Conservation (phyloP, 2,329 filamentous ascomycete genomes). For the Ophiostoma pallidulum region DNA sequence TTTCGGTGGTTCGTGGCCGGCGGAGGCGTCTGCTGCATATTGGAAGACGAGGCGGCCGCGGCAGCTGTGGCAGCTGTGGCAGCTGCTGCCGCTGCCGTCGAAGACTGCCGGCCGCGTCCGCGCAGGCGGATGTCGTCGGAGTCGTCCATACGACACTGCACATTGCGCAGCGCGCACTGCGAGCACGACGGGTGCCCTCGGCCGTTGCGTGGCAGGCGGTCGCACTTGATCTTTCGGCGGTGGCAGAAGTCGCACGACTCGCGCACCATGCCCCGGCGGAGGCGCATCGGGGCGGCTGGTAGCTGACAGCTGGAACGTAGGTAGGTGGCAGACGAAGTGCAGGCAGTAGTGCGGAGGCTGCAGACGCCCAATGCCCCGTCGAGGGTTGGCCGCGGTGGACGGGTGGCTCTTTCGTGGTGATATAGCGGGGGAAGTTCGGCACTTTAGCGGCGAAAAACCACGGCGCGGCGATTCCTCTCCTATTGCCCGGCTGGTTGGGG, state of each 20-base stretch:
- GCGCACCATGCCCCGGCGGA: conserved; percentile 13
- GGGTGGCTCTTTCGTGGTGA: too few species aligned
- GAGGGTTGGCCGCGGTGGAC: too few species aligned
- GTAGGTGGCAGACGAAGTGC: too few species aligned
- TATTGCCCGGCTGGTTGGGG: too few species aligned
- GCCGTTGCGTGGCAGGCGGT: conserved; percentile 15
- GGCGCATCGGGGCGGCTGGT: conserved; percentile 2
- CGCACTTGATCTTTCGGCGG: conserved; percentile 21
- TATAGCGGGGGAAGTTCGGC: conserved; percentile 1
- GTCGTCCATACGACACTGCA: conserved; percentile 15
- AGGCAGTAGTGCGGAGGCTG: too few species aligned
- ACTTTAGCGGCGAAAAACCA: background rate
- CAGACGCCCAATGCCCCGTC: too few species aligned
- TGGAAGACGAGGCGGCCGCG: too few species aligned
- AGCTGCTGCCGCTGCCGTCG: too few species aligned
- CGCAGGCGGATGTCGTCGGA: conserved; percentile 18
- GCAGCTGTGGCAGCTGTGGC: too few species aligned
- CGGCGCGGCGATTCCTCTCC: background rate
- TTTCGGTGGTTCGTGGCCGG: too few species aligned
- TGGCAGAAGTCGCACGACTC: conserved; percentile 15
- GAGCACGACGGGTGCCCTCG: conserved; percentile 17
- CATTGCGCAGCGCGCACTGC: conserved; percentile 18
- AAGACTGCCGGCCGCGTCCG: background rate
- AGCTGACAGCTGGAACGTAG: background rate
- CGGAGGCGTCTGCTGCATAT: too few species aligned